Evolutionary conservation across 495 filamentous ascomycete genomes (phyloP), one percentile per base, ranked within the genome.

Genomic region (Glarea lozoyensis): DNA sequence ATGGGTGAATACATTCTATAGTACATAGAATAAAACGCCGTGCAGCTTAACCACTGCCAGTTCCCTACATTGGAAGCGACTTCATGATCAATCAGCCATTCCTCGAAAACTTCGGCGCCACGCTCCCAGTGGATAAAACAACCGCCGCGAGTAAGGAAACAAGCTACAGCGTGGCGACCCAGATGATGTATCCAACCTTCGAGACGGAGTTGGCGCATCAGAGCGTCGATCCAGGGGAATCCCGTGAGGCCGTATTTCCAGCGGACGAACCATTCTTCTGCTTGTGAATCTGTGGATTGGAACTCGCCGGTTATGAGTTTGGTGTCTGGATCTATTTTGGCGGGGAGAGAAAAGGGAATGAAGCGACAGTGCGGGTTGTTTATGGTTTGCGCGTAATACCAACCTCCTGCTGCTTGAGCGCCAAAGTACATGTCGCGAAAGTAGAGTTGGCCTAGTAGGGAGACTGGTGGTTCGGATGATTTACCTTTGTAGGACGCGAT

Each of bases 381-480:
- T 23, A 69, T 50, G 2, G 75, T 80, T 40, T 75, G 75, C 3
- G 57, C 62, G 48, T 78, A 85, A 0, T 60, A 42, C 36, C 68
- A 63, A 2, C 81, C 81, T 2, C 85, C 60, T 0, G 68, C 64
- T 2, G 80, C 76, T 54, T 86, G 81, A 0, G 82, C 82, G 23
- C 65, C 81, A 45, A 86, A 84, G 60, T 84, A 86, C 81, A 85
- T 86, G 43, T 86, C 82, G 0, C 82, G 66, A 54, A 86, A 86
- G 0, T 83, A 65, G 1, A 85, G 60, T 50, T 86, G 82, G 11
- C 81, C 81, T 2, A 70, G 76, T 2, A 86, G 57, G 38, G 74
- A 81, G 1, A 71, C 74, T 0, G 81, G 81, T 0, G 76, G 68
- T 9, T 64, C 53, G 1, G 73, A 68, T 4, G 65, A 67, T 42